Evolutionary conservation across 1,139 yeast species (phyloP).

Genomic region (Pichia sp.): DNA sequence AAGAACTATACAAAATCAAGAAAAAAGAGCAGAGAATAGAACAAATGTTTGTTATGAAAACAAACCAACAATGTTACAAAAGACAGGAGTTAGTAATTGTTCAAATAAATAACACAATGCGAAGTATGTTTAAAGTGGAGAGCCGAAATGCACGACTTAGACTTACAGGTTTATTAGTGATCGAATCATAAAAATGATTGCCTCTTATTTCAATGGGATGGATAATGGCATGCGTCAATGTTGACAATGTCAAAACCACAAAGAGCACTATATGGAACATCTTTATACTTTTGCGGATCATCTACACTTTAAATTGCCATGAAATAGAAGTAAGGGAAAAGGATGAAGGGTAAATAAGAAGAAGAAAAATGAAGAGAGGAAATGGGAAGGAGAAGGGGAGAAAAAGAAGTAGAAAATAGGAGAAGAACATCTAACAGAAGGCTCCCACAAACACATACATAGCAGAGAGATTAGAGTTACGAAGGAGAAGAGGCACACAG

Average conservation of each 20-base stretch:
- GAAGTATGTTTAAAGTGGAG: slow-evolving; percentile 5
- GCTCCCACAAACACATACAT: not conserved
- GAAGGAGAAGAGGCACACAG: not conserved
- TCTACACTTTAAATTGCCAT: not conserved
- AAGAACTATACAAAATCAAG: slow-evolving; percentile 46
- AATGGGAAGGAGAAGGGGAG: not conserved
- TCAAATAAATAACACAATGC: not conserved
- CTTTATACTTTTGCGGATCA: not conserved
- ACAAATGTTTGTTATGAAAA: not conserved
- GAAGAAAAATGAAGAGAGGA: not conserved
- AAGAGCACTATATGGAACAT: not conserved
- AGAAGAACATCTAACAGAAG: too few species aligned
- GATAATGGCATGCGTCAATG: slow-evolving; percentile 23
- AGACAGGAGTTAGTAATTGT: too few species aligned
- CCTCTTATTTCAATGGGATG: slow-evolving; percentile 64
- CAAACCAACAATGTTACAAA: not conserved
- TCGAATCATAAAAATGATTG: slow-evolving; percentile 68
- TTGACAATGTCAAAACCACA: not conserved
- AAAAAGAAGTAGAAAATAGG: not conserved
- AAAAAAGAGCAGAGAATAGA: not conserved
- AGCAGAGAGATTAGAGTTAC: not conserved
- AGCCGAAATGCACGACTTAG: not conserved
- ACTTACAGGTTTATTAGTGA: slow-evolving; percentile 70
- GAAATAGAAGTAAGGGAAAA: not conserved
- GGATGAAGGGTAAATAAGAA: slow-evolving; percentile 12